phyloP scores from a whole-genome alignment of 768 basidiomycete genomes.

The Mycena haematopus region DNA sequence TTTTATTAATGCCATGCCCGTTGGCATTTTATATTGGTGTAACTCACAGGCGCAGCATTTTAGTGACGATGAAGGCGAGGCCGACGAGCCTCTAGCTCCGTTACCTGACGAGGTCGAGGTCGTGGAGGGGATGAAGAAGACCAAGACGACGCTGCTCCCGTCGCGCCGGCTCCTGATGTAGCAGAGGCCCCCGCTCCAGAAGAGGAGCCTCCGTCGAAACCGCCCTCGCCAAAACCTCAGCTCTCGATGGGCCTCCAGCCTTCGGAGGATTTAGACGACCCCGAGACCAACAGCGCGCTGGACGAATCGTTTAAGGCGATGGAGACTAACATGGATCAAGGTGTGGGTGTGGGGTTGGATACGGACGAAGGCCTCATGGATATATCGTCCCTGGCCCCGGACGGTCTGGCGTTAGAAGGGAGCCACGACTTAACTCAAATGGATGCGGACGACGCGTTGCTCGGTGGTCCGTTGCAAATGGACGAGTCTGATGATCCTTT shows the following conservation, averaged over 20 bases:
- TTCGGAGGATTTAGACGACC: constrained; percentile 50
- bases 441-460: constrained; percentile 55
- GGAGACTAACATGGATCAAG: constrained; percentile 50
- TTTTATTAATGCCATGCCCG: no score
- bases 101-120: constrained; percentile 80
- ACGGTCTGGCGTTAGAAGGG: constrained; percentile 63
- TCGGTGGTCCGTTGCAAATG: constrained; percentile 64
- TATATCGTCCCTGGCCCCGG: constrained; percentile 69
- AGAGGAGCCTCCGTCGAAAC: constrained; percentile 64
- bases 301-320: constrained; percentile 64
- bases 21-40: neutral
- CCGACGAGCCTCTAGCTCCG: constrained; percentile 81
- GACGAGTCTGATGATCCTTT: constrained; percentile 70
- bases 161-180: constrained; percentile 39
- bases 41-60: constrained; percentile 66
- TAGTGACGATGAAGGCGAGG: constrained; percentile 83
- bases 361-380: constrained; percentile 59
- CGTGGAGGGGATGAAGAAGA: constrained; percentile 71
- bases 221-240: constrained; percentile 72
- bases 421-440: constrained; percentile 64
- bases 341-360: constrained; percentile 43
- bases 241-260: constrained; percentile 56
- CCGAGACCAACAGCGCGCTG: constrained; percentile 49
- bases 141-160: constrained; percentile 62
- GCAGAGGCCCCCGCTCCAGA: constrained; percentile 39